A percentile compares a stretch with the other conserved stretches of the same genome.
These are phyloP conservation scores for Colletotrichum musicola DNA, from an alignment of 2,329 filamentous ascomycete genomes.

Conservation along the genomic window DNA sequence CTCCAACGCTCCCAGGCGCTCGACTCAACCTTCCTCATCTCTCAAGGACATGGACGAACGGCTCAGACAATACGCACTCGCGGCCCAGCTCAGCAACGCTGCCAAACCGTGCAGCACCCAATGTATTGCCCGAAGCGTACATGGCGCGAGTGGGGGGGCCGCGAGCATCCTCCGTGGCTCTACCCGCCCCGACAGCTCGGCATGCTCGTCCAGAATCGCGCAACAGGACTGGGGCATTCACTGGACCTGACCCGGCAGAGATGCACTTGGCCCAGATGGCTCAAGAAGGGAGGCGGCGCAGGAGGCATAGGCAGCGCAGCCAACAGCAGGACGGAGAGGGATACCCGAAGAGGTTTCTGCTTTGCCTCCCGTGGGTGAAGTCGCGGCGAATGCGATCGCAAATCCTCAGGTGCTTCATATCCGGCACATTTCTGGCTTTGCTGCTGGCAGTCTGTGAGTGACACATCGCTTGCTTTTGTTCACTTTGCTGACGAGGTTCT, in stretches of 20 bases:
- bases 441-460: conserved; percentile 76
- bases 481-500: conserved; percentile 2
- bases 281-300: conserved; percentile 54
- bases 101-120: conserved; percentile 39
- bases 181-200: conserved; percentile 28
- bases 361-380: conserved; percentile 68
- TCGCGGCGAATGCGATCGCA: conserved; percentile 67
- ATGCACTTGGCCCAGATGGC: conserved; percentile 60
- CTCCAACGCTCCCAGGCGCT: conserved; percentile 55
- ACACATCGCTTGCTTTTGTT: neutral
- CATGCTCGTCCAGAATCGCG: conserved; percentile 16
- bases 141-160: conserved; percentile 13
- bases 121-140: conserved; percentile 30
- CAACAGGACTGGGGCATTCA: conserved; percentile 43
- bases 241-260: conserved; percentile 62
- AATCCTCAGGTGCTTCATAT: conserved; percentile 72
- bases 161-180: conserved; percentile 7
- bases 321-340: conserved; percentile 39
- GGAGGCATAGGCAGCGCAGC: conserved; percentile 42
- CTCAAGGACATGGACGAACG: conserved; percentile 52
- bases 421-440: conserved; percentile 71
- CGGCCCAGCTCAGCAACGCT: conserved; percentile 23
- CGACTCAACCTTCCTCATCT: conserved; percentile 57
- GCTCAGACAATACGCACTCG: conserved; percentile 46
- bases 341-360: conserved; percentile 59